Conservation (phyloP, 2,329 filamentous ascomycete species). For the Ophiostoma tasmaniense region DNA sequence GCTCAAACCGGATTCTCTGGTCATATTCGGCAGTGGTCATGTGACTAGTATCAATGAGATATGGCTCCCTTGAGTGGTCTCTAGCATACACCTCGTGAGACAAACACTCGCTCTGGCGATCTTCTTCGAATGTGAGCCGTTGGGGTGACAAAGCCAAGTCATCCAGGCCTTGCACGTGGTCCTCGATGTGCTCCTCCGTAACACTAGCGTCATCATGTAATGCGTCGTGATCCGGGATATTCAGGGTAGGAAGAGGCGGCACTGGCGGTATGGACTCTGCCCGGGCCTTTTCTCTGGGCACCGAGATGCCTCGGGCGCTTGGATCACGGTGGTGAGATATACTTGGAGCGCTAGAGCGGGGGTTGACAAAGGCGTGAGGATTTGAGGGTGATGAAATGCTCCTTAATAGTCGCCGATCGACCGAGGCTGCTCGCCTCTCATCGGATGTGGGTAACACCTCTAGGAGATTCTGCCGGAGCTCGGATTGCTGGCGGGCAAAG, state of each 20-base stretch:
- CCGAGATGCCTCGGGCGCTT: conserved; percentile 5
- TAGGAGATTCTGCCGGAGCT: conserved; percentile 64
- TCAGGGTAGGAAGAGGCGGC: neutral
- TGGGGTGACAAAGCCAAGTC: neutral
- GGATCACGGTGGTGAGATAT: conserved; percentile 23
- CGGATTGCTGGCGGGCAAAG: conserved; percentile 75
- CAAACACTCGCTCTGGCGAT: neutral
- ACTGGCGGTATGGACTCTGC: conserved; percentile 16
- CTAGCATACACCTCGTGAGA: neutral
- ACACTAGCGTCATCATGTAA: neutral
- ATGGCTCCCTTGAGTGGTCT: conserved; percentile 17
- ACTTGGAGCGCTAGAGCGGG: conserved; percentile 42
- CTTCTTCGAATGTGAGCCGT: neutral
- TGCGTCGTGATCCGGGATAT: neutral
- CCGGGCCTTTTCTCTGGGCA: conserved; percentile 12
- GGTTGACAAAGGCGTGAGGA: conserved; percentile 31
- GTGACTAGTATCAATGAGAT: conserved; percentile 36
- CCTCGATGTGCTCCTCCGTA: neutral
- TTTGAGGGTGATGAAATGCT: conserved; percentile 29
- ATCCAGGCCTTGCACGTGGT: neutral
- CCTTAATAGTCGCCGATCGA: conserved; percentile 38
- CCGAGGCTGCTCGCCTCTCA: conserved; percentile 64
- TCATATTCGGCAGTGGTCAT: conserved; percentile 50
- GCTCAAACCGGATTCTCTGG: conserved; percentile 63
- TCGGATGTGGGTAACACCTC: conserved; percentile 53